phyloP scores from a whole-genome alignment of 257 asterid genomes.

The Osmanthus fragrans region DNA sequence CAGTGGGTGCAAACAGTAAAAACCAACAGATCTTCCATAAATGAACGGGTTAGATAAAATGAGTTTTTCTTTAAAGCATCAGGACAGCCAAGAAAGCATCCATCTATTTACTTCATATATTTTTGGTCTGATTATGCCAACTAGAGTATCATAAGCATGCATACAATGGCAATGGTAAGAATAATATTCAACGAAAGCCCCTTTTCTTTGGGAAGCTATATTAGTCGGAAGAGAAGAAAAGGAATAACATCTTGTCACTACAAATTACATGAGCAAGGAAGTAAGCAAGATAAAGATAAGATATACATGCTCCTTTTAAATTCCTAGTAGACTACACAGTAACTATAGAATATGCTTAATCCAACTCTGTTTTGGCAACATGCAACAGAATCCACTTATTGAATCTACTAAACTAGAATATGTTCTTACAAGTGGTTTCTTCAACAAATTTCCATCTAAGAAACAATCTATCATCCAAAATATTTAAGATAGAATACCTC shows the following conservation, averaged over 20 bases:
- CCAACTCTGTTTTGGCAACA: neutral
- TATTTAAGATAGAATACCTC: constrained; percentile 47
- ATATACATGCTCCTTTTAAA: neutral
- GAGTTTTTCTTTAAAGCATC: neutral
- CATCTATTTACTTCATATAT: neutral
- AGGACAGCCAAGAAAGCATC: neutral
- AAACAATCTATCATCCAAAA: neutral
- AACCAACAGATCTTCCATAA: neutral
- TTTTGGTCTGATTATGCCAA: neutral
- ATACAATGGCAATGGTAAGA: neutral
- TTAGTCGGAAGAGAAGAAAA: neutral
- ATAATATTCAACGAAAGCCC: neutral
- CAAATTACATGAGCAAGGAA: neutral
- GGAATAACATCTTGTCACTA: neutral
- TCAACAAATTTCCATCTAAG: neutral
- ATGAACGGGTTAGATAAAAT: neutral
- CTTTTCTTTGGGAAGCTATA: neutral
- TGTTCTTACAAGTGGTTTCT: neutral
- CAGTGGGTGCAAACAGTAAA: neutral
- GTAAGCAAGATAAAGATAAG: neutral
- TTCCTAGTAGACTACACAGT: neutral
- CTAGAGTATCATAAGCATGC: neutral
- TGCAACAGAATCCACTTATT: neutral
- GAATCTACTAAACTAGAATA: neutral
- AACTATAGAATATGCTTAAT: neutral